Percentiles rank a stretch among this genome's conserved stretches.
Conservation (phyloP, 495 filamentous ascomycete species). For the Penicillium macrosclerotiorum region DNA sequence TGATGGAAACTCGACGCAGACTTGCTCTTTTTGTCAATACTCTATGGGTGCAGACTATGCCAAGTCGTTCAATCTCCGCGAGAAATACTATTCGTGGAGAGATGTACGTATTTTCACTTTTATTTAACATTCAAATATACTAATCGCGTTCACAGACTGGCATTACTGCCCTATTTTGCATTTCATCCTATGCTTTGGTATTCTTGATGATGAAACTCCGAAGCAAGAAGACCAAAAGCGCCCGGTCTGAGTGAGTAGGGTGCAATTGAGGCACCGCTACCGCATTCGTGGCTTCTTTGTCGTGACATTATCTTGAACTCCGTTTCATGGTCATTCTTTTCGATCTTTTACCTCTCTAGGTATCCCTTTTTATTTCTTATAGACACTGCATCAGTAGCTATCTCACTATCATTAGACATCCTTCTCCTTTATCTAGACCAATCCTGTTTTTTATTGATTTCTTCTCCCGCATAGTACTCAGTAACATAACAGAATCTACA, state of each 20-base stretch:
- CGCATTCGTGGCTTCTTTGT: neutral
- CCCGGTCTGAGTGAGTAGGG: slow-evolving; percentile 20
- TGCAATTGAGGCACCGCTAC: neutral
- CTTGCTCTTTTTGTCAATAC: slow-evolving; percentile 64
- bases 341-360: too few relatives aligned
- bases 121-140: slow-evolving; percentile 8
- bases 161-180: slow-evolving; percentile 43
- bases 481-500: too few relatives aligned
- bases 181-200: slow-evolving; percentile 36
- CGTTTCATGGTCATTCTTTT: too few relatives aligned
- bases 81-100: slow-evolving; percentile 45
- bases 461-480: too few relatives aligned
- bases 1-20: slow-evolving; percentile 47
- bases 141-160: slow-evolving; percentile 34
- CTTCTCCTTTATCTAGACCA: too few relatives aligned
- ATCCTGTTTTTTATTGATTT: too few relatives aligned
- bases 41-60: slow-evolving; percentile 39
- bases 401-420: too few relatives aligned
- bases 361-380: too few relatives aligned
- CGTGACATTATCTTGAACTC: neutral
- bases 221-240: slow-evolving; percentile 45
- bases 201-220: slow-evolving; percentile 46
- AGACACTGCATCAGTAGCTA: too few relatives aligned
- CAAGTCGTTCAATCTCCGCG: slow-evolving; percentile 36
- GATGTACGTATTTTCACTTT: slow-evolving; percentile 27